Evolutionary conservation across 768 basidiomycete genomes (phyloP).

Genomic region (Fomitopsis serialis): DNA sequence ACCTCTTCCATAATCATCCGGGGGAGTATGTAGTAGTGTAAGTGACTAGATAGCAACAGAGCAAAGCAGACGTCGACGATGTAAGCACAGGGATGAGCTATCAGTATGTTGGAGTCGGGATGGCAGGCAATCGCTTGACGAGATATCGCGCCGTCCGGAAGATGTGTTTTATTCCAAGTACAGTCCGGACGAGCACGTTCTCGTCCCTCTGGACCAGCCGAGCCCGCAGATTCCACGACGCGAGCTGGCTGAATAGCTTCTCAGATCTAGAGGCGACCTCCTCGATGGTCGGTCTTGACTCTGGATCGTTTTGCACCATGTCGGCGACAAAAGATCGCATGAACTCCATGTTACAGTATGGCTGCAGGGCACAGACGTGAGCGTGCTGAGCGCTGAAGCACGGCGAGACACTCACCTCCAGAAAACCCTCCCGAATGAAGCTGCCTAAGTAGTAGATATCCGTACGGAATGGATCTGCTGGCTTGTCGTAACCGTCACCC

Average conservation of each 20-base stretch:
- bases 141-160: background rate
- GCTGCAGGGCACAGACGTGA: constrained; percentile 3
- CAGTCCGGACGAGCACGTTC: background rate
- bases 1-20: too few relatives aligned
- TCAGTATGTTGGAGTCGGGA: constrained; percentile 1
- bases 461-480: constrained; percentile 13
- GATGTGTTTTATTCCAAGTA: background rate
- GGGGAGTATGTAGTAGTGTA: too few relatives aligned
- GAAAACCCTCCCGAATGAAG: constrained; percentile 8
- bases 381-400: background rate
- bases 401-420: background rate
- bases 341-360: constrained; percentile 24
- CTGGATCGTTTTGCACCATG: constrained; percentile 34
- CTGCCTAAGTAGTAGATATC: constrained; percentile 17
- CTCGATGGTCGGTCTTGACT: constrained; percentile 2
- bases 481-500: background rate
- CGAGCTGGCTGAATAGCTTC: constrained; percentile 12
- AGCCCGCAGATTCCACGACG: constrained; percentile 24
- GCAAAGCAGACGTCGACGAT: too few relatives aligned
- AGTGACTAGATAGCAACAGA: too few relatives aligned
- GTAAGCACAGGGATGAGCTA: too few relatives aligned
- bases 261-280: constrained; percentile 24
- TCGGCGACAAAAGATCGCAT: constrained; percentile 21
- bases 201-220: constrained; percentile 12
- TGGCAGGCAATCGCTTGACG: background rate